Evolutionary conservation across 164 flowering plant genomes (phyloP).

Genomic region (Amborella trichopoda): DNA sequence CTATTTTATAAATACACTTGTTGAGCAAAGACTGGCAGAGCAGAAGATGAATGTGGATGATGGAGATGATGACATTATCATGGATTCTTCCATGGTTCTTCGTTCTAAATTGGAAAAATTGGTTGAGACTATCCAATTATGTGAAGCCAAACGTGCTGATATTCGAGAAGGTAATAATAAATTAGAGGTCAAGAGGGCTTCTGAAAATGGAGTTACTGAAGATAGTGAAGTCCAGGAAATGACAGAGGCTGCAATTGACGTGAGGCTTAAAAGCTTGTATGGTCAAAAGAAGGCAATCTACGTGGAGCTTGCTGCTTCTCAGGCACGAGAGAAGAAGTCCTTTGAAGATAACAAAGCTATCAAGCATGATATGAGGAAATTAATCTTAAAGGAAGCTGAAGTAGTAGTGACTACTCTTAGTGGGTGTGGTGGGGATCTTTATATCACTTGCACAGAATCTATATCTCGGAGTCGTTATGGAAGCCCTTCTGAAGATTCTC

Average conservation of each 20-base stretch:
- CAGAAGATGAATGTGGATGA: conserved; percentile 29
- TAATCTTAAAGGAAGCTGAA: conserved; percentile 81
- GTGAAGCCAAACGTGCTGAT: conserved; percentile 75
- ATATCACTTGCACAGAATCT: conserved; percentile 73
- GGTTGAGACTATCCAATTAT: conserved; percentile 53
- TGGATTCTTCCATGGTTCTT: conserved; percentile 29
- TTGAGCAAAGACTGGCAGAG: conserved; percentile 71
- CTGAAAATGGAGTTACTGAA: conserved; percentile 17
- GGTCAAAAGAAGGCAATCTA: conserved; percentile 59
- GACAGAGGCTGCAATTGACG: conserved; percentile 45
- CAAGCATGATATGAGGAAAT: conserved; percentile 51
- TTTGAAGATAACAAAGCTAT: conserved; percentile 56
- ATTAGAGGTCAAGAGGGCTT: conserved; percentile 12
- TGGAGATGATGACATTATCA: conserved; percentile 17
- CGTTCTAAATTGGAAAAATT: conserved; percentile 71
- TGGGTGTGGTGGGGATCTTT: conserved; percentile 95
- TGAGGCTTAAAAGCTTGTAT: conserved; percentile 46
- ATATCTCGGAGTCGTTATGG: conserved; percentile 35
- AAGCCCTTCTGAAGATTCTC: conserved; percentile 36
- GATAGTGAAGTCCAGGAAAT: conserved; percentile 33
- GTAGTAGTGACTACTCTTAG: conserved; percentile 85
- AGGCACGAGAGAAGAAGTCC: conserved; percentile 61
- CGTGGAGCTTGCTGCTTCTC: conserved; percentile 52
- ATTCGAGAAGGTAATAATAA: conserved; percentile 28
- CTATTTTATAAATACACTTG: conserved; percentile 85